Conservation (phyloP, 139 green algal species). For the Closterium sp. region DNA sequence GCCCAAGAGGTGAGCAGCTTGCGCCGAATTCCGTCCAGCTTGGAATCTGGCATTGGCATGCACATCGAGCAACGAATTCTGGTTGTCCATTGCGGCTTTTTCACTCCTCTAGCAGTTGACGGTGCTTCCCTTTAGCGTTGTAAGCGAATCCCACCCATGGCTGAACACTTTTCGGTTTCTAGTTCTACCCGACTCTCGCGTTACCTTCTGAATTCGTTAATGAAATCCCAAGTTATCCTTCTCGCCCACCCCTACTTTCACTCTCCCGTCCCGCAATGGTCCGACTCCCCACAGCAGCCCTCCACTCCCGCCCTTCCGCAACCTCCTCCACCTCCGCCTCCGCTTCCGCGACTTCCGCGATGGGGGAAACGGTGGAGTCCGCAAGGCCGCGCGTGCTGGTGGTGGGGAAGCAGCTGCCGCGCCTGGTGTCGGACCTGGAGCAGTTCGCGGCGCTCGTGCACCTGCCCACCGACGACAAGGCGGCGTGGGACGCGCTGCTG, state of each 20-base stretch:
- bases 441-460: background rate
- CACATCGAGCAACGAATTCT: too few species aligned
- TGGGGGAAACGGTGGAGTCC: background rate
- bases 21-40: background rate
- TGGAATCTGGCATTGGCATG: too few species aligned
- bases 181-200: background rate
- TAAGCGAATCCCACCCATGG: too few species aligned
- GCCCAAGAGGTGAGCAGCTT: background rate
- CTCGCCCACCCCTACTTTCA: background rate
- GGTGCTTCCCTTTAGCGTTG: background rate
- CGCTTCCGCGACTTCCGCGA: background rate
- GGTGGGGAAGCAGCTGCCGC: background rate
- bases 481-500: background rate
- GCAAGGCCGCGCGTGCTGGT: background rate
- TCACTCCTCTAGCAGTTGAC: too few species aligned
- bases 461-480: background rate
- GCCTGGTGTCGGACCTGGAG: background rate
- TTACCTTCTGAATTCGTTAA: background rate
- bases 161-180: background rate
- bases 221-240: background rate
- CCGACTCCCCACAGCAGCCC: background rate
- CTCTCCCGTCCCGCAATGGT: background rate
- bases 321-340: background rate
- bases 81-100: too few species aligned
- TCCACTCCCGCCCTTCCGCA: background rate